These are phyloP conservation scores for Nemania abortiva DNA, from an alignment of 2,329 filamentous ascomycete species.

Conservation along the genomic window DNA sequence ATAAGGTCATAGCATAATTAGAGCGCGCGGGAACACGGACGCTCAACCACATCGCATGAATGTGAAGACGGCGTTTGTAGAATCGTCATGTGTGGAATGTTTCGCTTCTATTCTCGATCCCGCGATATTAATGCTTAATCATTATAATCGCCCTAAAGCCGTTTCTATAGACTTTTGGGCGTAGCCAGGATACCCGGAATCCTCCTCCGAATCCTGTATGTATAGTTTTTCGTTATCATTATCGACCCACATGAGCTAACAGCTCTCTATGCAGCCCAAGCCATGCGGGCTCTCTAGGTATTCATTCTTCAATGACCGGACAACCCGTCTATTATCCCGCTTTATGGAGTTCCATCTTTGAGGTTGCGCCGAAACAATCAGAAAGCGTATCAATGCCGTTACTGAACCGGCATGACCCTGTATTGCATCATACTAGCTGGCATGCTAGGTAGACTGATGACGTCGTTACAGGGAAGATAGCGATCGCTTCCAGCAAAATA, in stretches of 20 bases:
- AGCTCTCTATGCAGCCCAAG: constrained; percentile 13
- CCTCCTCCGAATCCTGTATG: constrained; percentile 3
- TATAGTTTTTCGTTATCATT: constrained; percentile 18
- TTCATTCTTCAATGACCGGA: neutral
- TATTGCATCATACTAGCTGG: constrained; percentile 13
- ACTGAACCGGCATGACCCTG: constrained; percentile 29
- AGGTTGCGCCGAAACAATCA: neutral
- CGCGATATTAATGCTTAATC: constrained; percentile 6
- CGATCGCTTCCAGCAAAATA: constrained; percentile 34
- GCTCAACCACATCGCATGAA: constrained; percentile 24
- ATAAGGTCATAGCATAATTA: constrained; percentile 13
- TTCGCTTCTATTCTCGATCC: constrained; percentile 26
- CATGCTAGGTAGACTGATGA: constrained; percentile 28
- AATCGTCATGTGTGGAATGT: constrained; percentile 25
- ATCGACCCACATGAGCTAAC: neutral
- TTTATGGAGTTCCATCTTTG: neutral
- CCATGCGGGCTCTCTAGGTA: neutral
- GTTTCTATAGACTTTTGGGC: neutral
- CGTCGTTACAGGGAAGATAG: constrained; percentile 34
- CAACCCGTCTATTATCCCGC: constrained; percentile 6
- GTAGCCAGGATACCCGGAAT: constrained; percentile 1
- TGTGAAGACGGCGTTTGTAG: constrained; percentile 17
- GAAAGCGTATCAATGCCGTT: constrained; percentile 9
- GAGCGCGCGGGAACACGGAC: constrained; percentile 20
- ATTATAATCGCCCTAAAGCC: constrained; percentile 8